Evolutionary conservation across 148 eudicot genomes (phyloP).

Genomic region (Chenopodium quinoa): DNA sequence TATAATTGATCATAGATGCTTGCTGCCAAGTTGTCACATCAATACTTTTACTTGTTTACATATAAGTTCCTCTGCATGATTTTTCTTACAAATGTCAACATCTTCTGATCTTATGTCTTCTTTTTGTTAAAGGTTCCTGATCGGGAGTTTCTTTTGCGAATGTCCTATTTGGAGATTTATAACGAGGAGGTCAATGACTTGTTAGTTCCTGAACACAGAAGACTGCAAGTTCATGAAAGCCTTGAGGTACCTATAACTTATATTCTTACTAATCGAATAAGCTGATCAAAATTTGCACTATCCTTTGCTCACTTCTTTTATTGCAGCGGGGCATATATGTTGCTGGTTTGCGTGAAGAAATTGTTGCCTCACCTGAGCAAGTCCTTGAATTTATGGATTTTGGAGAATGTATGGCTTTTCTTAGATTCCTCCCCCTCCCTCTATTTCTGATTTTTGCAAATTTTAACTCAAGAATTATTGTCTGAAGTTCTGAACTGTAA

Average conservation of each 20-base stretch:
- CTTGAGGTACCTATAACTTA: conserved; percentile 52
- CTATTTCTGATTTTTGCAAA: conserved; percentile 9
- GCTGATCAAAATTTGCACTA: not conserved
- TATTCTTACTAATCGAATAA: not conserved
- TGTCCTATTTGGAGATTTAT: conserved; percentile 98
- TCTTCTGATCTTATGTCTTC: conserved; percentile 12
- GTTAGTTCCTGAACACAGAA: conserved; percentile 86
- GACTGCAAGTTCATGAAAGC: conserved; percentile 89
- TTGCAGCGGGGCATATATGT: conserved; percentile 90
- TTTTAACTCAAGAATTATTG: not conserved
- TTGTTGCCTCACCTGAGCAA: conserved; percentile 91
- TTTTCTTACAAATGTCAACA: not conserved
- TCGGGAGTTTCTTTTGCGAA: conserved; percentile 83
- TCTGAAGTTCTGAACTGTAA: not conserved
- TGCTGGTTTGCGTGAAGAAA: conserved; percentile 95
- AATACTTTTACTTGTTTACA: not conserved
- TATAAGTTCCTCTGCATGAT: not conserved
- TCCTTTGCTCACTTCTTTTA: conserved; percentile 4
- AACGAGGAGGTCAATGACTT: conserved; percentile 96
- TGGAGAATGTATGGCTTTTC: conserved; percentile 72
- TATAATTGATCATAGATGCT: not conserved
- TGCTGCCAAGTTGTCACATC: not conserved
- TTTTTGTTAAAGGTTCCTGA: conserved; percentile 50
- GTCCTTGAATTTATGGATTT: conserved; percentile 85
- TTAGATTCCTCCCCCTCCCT: not conserved